Percentiles rank a stretch among this genome's conserved stretches.
phyloP scores from a whole-genome alignment of 139 green algal genomes.

The Astrephomene gubernaculifera region DNA sequence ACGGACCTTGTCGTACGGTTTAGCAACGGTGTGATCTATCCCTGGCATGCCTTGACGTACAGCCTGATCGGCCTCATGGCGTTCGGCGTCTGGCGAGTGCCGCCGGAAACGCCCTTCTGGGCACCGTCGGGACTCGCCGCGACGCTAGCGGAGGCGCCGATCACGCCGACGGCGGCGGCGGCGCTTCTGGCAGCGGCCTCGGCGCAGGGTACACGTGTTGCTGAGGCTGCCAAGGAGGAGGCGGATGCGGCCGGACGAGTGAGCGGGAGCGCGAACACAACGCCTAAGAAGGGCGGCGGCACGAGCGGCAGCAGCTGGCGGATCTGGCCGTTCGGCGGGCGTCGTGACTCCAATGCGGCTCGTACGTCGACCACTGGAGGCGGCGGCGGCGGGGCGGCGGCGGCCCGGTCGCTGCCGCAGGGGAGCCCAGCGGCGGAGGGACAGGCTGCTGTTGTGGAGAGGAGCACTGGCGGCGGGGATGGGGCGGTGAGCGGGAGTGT shows the following conservation, averaged over 20 bases:
- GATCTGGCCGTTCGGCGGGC: constrained; percentile 67
- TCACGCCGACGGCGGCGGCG: not conserved
- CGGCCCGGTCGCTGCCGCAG: not conserved
- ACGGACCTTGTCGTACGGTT: constrained; percentile 63
- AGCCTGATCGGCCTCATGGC: constrained; percentile 68
- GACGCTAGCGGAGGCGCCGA: not conserved
- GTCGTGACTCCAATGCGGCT: constrained; percentile 22
- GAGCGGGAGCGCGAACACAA: not conserved
- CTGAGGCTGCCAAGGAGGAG: not conserved
- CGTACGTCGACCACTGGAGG: constrained; percentile 2
- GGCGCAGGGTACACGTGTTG: constrained; percentile 18
- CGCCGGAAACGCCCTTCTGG: constrained; percentile 45
- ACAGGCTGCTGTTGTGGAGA: too few relatives aligned
- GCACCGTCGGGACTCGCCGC: not conserved
- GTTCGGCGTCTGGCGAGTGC: constrained; percentile 68
- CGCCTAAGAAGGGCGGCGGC: constrained; percentile 12
- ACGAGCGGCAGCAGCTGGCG: constrained; percentile 60
- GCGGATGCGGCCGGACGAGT: not conserved
- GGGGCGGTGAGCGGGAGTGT: too few relatives aligned
- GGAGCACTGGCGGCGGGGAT: too few relatives aligned
- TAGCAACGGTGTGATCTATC: constrained; percentile 58
- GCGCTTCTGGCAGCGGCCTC: not conserved
- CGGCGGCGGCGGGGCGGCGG: not conserved
- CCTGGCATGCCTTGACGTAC: constrained; percentile 60
- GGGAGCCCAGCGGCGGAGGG: not conserved